Evolutionary conservation across 129 eudicot genomes (phyloP), one percentile per base, ranked within the genome.

Genomic region (Pulicaria dysenterica): DNA sequence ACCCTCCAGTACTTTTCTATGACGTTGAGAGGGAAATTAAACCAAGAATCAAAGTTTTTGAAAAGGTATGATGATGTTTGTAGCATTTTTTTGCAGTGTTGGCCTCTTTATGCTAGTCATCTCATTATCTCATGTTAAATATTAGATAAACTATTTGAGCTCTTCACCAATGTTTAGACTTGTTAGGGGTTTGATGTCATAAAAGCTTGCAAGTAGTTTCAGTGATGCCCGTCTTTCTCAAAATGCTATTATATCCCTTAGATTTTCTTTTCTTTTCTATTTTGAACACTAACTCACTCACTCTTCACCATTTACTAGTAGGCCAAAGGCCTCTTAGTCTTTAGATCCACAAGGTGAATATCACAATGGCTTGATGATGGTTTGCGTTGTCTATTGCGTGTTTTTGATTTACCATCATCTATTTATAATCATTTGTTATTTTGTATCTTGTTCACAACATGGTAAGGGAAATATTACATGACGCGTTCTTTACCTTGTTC

Each of bases 1-100:
- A 73, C 64, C 96, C 98, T 44, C 94, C 98, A 36, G 72, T 92
- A 34, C 54, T 89, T 51, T 83, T 84, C 85, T 79, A 67, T 59
- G 84, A 87, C 81, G 63, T 89, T 75, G 87, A 87, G 55, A 88
- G 77, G 72, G 83, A 83, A 55, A 76, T 85, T 61, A 85, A 80
- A 80, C 89, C 91, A 38, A 80, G 83, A 74, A 51, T 58, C 54
- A 77, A 62, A 72, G 58, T 72, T 73, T 83, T 79, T 70, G 43
- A 50, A 61, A 89, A 86, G 96, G 98, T 92, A 80, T 55, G 46
- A 17, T 67, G 50, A 48, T 73, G 2, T 63, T 14, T 10, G 3
- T 34, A 34, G 10, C 12, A 17, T 51, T 4, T 5, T 5, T 4
- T 71, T 64, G 2, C 36, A 12, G 12, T 8, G 13, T 4, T 49